Base-by-base conservation (phyloP, 2,329 filamentous ascomycete species). In the Aspergillus sp. region DNA sequence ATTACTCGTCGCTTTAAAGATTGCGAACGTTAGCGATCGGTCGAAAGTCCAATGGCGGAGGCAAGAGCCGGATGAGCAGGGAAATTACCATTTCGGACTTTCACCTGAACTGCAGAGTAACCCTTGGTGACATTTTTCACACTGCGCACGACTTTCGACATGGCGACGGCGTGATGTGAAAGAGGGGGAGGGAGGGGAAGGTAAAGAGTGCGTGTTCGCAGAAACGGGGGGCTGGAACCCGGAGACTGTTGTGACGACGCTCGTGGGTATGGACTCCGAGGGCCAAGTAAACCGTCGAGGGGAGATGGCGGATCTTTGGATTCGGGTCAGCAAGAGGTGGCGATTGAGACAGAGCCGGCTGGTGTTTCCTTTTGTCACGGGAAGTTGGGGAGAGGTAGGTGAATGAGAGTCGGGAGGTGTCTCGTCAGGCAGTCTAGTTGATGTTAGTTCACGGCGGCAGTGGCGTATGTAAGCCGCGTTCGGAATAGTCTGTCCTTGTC, bases 81-180 rank as follows among this genome's bases (percentile, higher is more conserved):
- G 51, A 59, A 80, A 88, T 68, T 82, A 96, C 93, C 93, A 91
- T 97, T 94, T 83, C 93, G 89, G 79, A 99, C 95, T 84, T 98
- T 98, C 79, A 98, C 92, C 84, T 99, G 94, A 72, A 96, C 92
- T 68, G 86, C 89, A 41, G 94, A 97, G 78, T 99, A 99, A 72
- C 95, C 95, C 83, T 98, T 99, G 79, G 95, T 98, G 80, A 99
- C 94, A 84, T 98, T 99, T 84, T 97, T 98, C 74, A 98, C 93
- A 77, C 92, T 96, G 80, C 95, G 88, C 77, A 98, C 92, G 77
- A 98, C 93, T 82, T 96, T 96, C 63, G 94, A 97, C 95, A 99
- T 99, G 59, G 62, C 73, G 63, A 61, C 64, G 60, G 64, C 64
- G 43, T 49, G 45, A 34, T 57, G 30, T 55, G 49, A 23, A 34